phyloP scores from a whole-genome alignment of 176 grass and related monocot species.

The Eleusine coracana region DNA sequence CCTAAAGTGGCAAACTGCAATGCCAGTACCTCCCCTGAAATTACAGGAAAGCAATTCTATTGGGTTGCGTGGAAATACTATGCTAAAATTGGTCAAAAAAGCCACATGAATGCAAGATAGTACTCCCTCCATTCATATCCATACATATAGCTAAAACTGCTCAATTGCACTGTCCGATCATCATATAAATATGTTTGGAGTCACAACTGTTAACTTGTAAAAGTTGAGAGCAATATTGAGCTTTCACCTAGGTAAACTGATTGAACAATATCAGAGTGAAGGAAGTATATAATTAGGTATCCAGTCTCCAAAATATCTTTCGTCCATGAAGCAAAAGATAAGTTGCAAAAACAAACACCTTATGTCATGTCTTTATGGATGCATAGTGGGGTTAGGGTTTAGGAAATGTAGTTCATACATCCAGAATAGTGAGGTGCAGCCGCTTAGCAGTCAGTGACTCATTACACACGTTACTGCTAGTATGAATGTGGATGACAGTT shows the following conservation, averaged over 20 bases:
- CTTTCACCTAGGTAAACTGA: background rate
- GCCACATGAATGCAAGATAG: background rate
- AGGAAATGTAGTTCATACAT: background rate
- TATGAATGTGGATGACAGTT: background rate
- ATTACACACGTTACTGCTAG: background rate
- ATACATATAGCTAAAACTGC: background rate
- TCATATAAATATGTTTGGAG: background rate
- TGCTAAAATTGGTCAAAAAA: constrained; percentile 15
- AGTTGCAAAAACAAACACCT: background rate
- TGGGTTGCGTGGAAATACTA: background rate
- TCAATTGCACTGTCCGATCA: background rate
- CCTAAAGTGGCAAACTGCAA: constrained; percentile 83
- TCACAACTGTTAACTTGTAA: background rate
- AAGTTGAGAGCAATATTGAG: constrained; percentile 9
- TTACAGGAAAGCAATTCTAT: constrained; percentile 27
- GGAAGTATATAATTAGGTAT: background rate
- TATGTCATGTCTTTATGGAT: background rate
- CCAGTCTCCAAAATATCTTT: background rate
- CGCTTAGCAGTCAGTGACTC: background rate
- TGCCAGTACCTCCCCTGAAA: constrained; percentile 81
- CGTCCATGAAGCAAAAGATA: background rate
- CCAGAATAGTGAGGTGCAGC: background rate
- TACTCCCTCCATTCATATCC: background rate
- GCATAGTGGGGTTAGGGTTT: background rate
- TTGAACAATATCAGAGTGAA: background rate